Conservation (phyloP, 345 rosid genomes). For the Fremontodendron californicum region DNA sequence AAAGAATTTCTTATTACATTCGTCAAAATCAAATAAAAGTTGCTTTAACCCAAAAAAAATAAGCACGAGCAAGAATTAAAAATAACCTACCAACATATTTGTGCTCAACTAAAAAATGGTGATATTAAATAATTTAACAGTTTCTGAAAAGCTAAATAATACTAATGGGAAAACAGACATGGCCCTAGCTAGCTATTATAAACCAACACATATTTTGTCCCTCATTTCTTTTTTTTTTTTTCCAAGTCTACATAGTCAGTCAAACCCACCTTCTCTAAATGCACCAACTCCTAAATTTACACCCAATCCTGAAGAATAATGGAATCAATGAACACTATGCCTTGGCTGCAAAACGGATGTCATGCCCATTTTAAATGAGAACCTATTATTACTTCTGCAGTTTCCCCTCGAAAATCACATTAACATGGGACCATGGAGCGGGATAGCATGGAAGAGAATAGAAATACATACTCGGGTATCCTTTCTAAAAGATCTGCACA, state of each 20-base stretch:
- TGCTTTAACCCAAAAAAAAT: background rate
- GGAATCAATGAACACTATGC: background rate
- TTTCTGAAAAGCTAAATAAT: background rate
- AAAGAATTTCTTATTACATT: background rate
- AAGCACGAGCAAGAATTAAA: background rate
- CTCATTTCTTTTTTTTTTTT: background rate
- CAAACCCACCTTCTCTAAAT: background rate
- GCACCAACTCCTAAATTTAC: background rate
- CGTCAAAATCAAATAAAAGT: background rate
- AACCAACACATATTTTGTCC: background rate
- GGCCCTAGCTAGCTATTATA: background rate
- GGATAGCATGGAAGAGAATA: slow-evolving; percentile 22
- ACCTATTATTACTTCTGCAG: background rate
- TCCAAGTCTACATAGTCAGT: background rate
- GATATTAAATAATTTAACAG: background rate
- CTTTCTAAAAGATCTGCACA: slow-evolving; percentile 12
- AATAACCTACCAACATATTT: background rate
- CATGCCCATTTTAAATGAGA: background rate
- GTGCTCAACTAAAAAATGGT: background rate
- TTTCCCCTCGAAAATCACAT: slow-evolving; percentile 18
- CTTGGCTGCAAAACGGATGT: background rate
- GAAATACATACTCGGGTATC: slow-evolving; percentile 6
- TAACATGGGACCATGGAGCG: slow-evolving; percentile 20
- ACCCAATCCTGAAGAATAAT: background rate
- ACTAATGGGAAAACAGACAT: background rate